Percentiles rank a stretch among this genome's conserved stretches.
phyloP scores from a whole-genome alignment of 306 rosid genomes.

The Vicia sativa region DNA sequence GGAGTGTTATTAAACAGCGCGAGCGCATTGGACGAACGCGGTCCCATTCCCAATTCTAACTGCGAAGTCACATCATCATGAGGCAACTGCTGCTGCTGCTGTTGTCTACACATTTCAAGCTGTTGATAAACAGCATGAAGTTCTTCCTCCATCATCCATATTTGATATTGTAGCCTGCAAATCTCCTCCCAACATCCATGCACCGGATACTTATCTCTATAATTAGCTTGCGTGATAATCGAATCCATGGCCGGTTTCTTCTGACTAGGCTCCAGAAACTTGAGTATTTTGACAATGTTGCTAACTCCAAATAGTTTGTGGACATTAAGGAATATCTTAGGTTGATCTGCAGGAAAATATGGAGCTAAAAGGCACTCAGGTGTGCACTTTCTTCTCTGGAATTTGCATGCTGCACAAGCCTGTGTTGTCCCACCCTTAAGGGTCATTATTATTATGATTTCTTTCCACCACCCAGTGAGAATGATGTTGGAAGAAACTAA shows the following conservation, averaged over 20 bases:
- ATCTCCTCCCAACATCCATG: conserved; percentile 66
- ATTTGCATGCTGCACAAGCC: conserved; percentile 83
- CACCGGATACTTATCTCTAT: conserved; percentile 61
- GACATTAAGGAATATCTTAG: conserved; percentile 59
- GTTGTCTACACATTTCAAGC: conserved; percentile 61
- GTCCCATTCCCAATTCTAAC: conserved; percentile 66
- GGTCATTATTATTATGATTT: conserved; percentile 48
- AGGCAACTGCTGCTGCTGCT: conserved; percentile 42
- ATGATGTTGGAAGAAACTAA: conserved; percentile 1
- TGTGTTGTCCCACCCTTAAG: conserved; percentile 69
- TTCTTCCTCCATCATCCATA: conserved; percentile 56
- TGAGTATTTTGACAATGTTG: conserved; percentile 61
- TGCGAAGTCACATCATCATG: conserved; percentile 56
- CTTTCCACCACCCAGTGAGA: conserved; percentile 32
- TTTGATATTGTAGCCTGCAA: conserved; percentile 52
- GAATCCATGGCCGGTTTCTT: conserved; percentile 63
- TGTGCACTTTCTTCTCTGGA: conserved; percentile 69
- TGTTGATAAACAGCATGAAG: conserved; percentile 57
- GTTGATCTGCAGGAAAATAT: conserved; percentile 75
- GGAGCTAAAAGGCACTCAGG: conserved; percentile 69
- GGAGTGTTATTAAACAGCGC: conserved; percentile 46
- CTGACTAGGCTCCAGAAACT: conserved; percentile 47
- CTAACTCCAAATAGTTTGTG: conserved; percentile 77
- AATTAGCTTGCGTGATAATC: conserved; percentile 61
- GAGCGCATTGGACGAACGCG: conserved; percentile 42